These are phyloP conservation scores for Diplodia seriata DNA, from an alignment of 2,329 filamentous ascomycete species.

Conservation along the genomic window DNA sequence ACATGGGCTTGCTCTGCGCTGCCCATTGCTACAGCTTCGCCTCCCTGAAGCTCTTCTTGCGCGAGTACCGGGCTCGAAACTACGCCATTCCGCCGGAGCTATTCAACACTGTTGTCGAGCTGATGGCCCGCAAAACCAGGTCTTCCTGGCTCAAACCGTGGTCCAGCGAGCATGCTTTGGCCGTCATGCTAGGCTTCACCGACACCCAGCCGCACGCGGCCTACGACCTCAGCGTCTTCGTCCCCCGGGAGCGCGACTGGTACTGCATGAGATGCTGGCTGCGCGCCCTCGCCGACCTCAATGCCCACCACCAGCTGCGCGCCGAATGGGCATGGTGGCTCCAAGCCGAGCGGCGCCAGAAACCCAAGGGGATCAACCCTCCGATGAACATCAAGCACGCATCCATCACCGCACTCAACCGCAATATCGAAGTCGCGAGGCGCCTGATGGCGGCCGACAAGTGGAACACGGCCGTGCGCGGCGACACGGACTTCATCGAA, in stretches of 20 bases:
- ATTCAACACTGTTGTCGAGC: background rate
- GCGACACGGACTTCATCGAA: constrained; percentile 4
- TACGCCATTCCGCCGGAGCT: background rate
- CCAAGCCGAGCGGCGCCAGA: background rate
- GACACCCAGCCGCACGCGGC: background rate
- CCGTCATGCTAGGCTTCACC: constrained; percentile 3
- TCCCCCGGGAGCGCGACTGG: background rate
- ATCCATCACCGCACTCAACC: background rate
- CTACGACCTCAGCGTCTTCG: background rate
- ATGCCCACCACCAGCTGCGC: background rate
- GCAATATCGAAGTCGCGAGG: background rate
- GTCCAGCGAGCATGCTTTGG: background rate
- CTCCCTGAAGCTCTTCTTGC: constrained; percentile 9
- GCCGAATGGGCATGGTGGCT: constrained; percentile 7
- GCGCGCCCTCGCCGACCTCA: background rate
- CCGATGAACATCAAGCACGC: background rate
- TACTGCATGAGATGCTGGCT: background rate
- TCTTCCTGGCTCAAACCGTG: background rate
- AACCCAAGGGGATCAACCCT: background rate
- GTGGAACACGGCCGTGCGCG: constrained; percentile 2
- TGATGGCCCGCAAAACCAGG: background rate
- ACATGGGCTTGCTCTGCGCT: constrained; percentile 5
- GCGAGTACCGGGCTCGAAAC: background rate
- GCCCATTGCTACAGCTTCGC: constrained; percentile 7
- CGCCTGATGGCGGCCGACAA: background rate